A percentile compares a stretch with the other conserved stretches of the same genome.
These are phyloP conservation scores for Geranium incanum DNA, from an alignment of 441 rosid genomes.

Conservation along the genomic window DNA sequence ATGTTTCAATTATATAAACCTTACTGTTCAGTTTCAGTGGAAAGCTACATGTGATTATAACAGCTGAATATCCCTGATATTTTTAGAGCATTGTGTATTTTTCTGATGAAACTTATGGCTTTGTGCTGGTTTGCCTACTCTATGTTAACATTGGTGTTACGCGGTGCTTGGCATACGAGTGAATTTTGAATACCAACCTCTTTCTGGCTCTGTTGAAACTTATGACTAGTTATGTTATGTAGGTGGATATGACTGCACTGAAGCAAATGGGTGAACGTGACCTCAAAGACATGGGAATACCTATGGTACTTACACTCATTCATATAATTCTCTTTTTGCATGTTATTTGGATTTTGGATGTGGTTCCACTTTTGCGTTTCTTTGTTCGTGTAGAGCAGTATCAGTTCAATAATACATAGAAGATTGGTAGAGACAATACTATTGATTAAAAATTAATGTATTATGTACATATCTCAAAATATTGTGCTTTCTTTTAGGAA, in stretches of 20 bases:
- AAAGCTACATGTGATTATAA: neutral
- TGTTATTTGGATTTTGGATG: neutral
- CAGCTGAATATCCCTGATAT: too few species aligned
- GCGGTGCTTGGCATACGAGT: neutral
- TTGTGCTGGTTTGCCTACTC: neutral
- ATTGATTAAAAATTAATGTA: neutral
- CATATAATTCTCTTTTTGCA: neutral
- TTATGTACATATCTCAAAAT: too few species aligned
- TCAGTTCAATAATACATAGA: neutral
- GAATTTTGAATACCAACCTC: neutral
- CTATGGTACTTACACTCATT: conserved; percentile 19
- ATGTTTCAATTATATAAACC: neutral
- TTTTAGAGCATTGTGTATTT: too few species aligned
- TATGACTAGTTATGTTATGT: neutral
- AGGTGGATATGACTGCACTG: conserved; percentile 27
- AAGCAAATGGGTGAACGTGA: conserved; percentile 28
- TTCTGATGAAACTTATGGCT: neutral
- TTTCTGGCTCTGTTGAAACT: neutral
- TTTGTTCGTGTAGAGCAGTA: neutral
- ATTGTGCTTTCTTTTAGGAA: too few species aligned
- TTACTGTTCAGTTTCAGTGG: neutral
- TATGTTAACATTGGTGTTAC: neutral
- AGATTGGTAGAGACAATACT: neutral
- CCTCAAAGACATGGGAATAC: conserved; percentile 27
- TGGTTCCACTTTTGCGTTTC: neutral